Conservation (phyloP, 2,329 filamentous ascomycete genomes). For the Trichoderma sp. region DNA sequence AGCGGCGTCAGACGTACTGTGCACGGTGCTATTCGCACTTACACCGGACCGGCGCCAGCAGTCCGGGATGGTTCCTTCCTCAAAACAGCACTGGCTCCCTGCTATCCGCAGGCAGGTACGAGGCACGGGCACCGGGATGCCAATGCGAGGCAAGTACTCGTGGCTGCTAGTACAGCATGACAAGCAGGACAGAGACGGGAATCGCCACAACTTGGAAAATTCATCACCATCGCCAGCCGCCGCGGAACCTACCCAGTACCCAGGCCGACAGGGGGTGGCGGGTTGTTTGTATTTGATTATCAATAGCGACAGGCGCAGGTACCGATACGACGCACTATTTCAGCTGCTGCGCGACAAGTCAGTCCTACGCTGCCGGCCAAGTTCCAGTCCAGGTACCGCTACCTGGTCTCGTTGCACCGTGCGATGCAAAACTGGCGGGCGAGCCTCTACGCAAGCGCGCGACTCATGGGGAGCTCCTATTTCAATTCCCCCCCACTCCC, state of each 20-base stretch:
- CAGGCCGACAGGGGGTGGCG: neutral
- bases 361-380: neutral
- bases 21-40: neutral
- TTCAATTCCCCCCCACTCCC: neutral
- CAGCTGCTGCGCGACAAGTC: neutral
- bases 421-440: neutral
- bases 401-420: neutral
- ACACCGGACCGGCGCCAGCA: constrained; percentile 11
- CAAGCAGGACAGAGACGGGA: neutral
- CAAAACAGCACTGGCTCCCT: neutral
- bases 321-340: neutral
- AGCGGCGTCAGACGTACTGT: neutral
- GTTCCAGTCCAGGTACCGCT: neutral
- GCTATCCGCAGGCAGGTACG: constrained; percentile 2
- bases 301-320: neutral
- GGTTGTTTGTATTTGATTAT: neutral
- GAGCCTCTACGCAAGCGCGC: neutral
- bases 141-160: neutral
- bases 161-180: neutral
- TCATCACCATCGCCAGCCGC: neutral
- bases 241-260: neutral
- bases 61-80: constrained; percentile 12
- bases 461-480: constrained; percentile 15
- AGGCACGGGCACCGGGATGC: neutral
- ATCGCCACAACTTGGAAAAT: neutral